These are phyloP conservation scores for Tetrapisispora arboricola DNA, from an alignment of 805 yeast species.

Conservation along the genomic window DNA sequence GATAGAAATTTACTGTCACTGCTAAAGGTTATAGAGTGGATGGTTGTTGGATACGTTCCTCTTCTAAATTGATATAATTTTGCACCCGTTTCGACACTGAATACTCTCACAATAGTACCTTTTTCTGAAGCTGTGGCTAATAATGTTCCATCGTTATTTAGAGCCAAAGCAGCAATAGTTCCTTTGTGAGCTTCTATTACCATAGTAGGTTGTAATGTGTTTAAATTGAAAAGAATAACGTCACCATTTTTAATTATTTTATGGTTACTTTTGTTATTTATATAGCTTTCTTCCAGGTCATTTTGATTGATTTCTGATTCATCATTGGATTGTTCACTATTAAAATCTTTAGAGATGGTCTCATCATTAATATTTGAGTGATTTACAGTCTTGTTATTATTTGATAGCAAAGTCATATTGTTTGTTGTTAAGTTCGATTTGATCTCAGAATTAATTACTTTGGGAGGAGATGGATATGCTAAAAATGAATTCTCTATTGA, in stretches of 20 bases:
- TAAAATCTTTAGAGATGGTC: not conserved
- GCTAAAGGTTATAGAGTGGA: constrained; percentile 69
- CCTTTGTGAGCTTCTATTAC: constrained; percentile 71
- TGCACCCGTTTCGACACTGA: constrained; percentile 50
- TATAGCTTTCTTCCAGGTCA: not conserved
- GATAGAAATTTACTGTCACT: constrained; percentile 57
- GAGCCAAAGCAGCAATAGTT: constrained; percentile 49
- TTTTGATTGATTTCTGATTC: constrained; percentile 4
- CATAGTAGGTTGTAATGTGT: constrained; percentile 50
- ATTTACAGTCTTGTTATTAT: constrained; percentile 3
- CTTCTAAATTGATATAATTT: constrained; percentile 59
- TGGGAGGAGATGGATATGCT: constrained; percentile 74
- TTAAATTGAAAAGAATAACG: constrained; percentile 55
- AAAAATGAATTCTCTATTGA: constrained; percentile 41
- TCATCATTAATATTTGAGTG: constrained; percentile 3
- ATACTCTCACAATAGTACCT: constrained; percentile 69
- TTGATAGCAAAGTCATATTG: constrained; percentile 10
- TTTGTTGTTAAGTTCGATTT: constrained; percentile 24
- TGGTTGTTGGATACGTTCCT: constrained; percentile 75
- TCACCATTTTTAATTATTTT: constrained; percentile 42
- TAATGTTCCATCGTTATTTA: constrained; percentile 54
- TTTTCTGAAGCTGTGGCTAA: constrained; percentile 69
- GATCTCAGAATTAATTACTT: constrained; percentile 31
- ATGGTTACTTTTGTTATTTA: constrained; percentile 6
- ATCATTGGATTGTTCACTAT: constrained; percentile 3